Conservation (phyloP, 352 stramenopile genomes). For the Pythium phragmiticola region DNA sequence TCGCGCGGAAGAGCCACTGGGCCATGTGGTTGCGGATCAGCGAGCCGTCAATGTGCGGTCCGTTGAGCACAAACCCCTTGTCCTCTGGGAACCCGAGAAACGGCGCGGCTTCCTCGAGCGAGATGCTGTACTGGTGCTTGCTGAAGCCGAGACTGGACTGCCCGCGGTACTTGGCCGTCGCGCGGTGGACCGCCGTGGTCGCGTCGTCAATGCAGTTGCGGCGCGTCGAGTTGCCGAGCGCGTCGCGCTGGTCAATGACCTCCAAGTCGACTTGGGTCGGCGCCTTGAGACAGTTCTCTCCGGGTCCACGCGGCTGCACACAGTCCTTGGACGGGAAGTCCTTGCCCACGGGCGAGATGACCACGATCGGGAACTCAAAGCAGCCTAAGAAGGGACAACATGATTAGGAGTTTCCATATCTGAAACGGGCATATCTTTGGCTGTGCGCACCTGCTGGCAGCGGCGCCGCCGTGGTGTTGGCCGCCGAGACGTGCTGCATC, state of each 20-base stretch:
- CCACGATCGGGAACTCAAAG: slow-evolving; percentile 68
- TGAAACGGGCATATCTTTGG: background rate
- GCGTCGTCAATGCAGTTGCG: slow-evolving; percentile 52
- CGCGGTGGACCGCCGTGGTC: slow-evolving; percentile 37
- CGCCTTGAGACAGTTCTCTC: slow-evolving; percentile 69
- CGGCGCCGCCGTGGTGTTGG: slow-evolving; percentile 9
- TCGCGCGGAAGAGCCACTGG: slow-evolving; percentile 71
- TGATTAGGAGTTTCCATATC: background rate
- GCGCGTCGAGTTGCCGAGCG: slow-evolving; percentile 24
- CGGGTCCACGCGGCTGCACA: slow-evolving; percentile 56
- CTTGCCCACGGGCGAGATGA: slow-evolving; percentile 49
- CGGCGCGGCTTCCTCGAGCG: slow-evolving; percentile 39
- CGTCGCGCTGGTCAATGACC: slow-evolving; percentile 51
- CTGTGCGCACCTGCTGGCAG: slow-evolving; percentile 6
- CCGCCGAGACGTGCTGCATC: background rate
- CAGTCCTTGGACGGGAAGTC: slow-evolving; percentile 59
- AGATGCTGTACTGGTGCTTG: slow-evolving; percentile 78
- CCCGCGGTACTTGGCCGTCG: slow-evolving; percentile 68
- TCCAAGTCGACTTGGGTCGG: slow-evolving; percentile 44
- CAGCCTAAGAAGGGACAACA: slow-evolving; percentile 32
- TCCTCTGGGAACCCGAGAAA: slow-evolving; percentile 66
- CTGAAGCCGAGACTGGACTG: slow-evolving; percentile 72
- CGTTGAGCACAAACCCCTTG: slow-evolving; percentile 68
- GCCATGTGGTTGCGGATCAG: slow-evolving; percentile 81
- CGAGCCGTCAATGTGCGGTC: slow-evolving; percentile 65